Evolutionary conservation across 2,329 filamentous ascomycete genomes (phyloP).

Genomic region (Fusarium sp.): DNA sequence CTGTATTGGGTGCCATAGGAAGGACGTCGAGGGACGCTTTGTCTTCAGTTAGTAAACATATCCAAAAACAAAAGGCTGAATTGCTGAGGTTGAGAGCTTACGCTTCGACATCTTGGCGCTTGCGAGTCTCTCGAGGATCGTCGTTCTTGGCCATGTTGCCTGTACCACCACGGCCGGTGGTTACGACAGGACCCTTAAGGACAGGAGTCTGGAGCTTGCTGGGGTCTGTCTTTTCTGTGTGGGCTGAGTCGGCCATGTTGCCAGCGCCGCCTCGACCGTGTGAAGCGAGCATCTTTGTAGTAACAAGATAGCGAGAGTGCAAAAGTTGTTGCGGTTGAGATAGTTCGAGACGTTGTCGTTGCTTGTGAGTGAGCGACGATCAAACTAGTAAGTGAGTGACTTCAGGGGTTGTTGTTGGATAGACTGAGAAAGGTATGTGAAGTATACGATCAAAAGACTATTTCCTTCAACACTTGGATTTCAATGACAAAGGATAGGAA

Average conservation of each 20-base stretch:
- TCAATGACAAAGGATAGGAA: neutral
- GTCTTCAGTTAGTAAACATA: constrained; percentile 20
- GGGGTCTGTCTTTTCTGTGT: constrained; percentile 65
- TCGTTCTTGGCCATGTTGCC: constrained; percentile 87
- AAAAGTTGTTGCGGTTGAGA: neutral
- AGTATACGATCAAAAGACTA: neutral
- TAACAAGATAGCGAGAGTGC: neutral
- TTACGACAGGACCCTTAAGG: constrained; percentile 86
- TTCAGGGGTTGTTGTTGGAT: neutral
- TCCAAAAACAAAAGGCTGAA: neutral
- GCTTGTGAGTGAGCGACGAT: neutral
- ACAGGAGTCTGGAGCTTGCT: constrained; percentile 83
- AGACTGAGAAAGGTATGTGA: constrained; percentile 3
- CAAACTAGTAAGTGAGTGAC: neutral
- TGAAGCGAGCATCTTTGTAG: constrained; percentile 64
- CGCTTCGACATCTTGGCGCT: constrained; percentile 85
- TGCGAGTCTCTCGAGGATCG: constrained; percentile 79
- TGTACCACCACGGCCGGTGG: constrained; percentile 87
- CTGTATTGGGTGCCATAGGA: constrained; percentile 73
- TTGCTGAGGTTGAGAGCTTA: constrained; percentile 55
- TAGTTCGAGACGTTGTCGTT: constrained; percentile 1
- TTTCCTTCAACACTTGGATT: constrained; percentile 1
- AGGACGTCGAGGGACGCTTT: constrained; percentile 66
- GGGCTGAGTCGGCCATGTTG: constrained; percentile 72
- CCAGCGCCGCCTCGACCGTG: constrained; percentile 85